Percentiles rank a stretch among this genome's conserved stretches.
These are phyloP conservation scores for Linnemannia elongata DNA, from an alignment of 192 early-diverging fungal genomes.

Conservation along the genomic window DNA sequence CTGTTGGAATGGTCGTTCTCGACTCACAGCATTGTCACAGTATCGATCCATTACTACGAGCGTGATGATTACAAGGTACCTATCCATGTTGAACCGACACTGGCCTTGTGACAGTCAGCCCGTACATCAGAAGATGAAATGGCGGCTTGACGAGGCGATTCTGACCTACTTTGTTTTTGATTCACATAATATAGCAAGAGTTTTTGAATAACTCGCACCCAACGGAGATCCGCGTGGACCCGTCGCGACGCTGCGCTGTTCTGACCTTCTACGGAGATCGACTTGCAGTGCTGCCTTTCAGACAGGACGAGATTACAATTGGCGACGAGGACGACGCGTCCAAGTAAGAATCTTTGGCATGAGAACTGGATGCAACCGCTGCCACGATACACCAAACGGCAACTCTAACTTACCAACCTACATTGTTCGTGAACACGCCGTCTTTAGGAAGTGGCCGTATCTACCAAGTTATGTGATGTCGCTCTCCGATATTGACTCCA, in stretches of 20 bases:
- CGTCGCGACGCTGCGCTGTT: slow-evolving; percentile 89
- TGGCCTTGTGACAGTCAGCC: background rate
- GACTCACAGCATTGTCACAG: slow-evolving; percentile 84
- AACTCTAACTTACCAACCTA: background rate
- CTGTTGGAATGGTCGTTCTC: slow-evolving; percentile 86
- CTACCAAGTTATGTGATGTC: slow-evolving; percentile 82
- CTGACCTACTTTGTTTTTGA: background rate
- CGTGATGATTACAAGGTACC: slow-evolving; percentile 86
- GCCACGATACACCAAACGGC: background rate
- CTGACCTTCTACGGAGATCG: slow-evolving; percentile 90
- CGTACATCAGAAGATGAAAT: background rate
- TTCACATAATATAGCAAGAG: slow-evolving; percentile 65
- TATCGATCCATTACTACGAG: slow-evolving; percentile 98
- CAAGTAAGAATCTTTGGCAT: slow-evolving; percentile 55
- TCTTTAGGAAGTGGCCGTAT: slow-evolving; percentile 70
- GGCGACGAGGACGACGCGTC: slow-evolving; percentile 69
- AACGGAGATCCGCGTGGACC: slow-evolving; percentile 83
- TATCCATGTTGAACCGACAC: background rate
- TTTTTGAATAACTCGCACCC: slow-evolving; percentile 71
- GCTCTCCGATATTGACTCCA: slow-evolving; percentile 66
- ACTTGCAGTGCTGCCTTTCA: slow-evolving; percentile 91
- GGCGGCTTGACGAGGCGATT: too few relatives aligned
- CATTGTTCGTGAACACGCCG: background rate
- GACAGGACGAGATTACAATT: slow-evolving; percentile 70
- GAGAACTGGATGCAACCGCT: background rate